Percentiles rank a stretch among this genome's conserved stretches.
These are phyloP conservation scores for Bassia scoparia DNA, from an alignment of 148 eudicot species.

Conservation along the genomic window DNA sequence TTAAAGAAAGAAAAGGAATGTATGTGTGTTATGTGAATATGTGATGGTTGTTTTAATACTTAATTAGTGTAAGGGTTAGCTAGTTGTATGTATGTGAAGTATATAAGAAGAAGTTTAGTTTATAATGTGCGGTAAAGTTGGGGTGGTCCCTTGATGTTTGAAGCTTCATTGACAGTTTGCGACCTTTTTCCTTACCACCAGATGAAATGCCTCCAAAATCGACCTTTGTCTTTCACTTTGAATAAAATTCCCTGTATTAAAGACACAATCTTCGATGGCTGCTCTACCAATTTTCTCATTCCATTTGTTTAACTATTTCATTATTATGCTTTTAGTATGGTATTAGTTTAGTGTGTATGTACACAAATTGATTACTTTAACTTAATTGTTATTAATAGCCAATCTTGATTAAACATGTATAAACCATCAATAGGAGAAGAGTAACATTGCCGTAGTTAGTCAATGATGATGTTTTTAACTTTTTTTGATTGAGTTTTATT, in stretches of 20 bases:
- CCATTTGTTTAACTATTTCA: too few species aligned
- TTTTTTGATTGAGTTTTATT: too few species aligned
- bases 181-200: slow-evolving; percentile 26
- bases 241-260: slow-evolving; percentile 1
- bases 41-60: slow-evolving; percentile 7
- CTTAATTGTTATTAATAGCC: too few species aligned
- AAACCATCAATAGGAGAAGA: too few species aligned
- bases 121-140: slow-evolving; percentile 15
- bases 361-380: too few species aligned
- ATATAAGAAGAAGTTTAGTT: slow-evolving; percentile 4
- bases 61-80: neutral
- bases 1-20: slow-evolving; percentile 1
- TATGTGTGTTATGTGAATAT: neutral
- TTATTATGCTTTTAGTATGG: too few species aligned
- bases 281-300: slow-evolving; percentile 27
- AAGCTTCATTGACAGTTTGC: slow-evolving; percentile 30
- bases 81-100: neutral
- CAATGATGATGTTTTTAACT: too few species aligned
- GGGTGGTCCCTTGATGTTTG: slow-evolving; percentile 31
- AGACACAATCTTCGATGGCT: slow-evolving; percentile 26
- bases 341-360: too few species aligned
- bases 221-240: slow-evolving; percentile 29
- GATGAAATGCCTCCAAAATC: slow-evolving; percentile 29
- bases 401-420: too few species aligned
- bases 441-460: too few species aligned